phyloP scores from a whole-genome alignment of 2,329 filamentous ascomycete species.

The Bipolaris victoriae region DNA sequence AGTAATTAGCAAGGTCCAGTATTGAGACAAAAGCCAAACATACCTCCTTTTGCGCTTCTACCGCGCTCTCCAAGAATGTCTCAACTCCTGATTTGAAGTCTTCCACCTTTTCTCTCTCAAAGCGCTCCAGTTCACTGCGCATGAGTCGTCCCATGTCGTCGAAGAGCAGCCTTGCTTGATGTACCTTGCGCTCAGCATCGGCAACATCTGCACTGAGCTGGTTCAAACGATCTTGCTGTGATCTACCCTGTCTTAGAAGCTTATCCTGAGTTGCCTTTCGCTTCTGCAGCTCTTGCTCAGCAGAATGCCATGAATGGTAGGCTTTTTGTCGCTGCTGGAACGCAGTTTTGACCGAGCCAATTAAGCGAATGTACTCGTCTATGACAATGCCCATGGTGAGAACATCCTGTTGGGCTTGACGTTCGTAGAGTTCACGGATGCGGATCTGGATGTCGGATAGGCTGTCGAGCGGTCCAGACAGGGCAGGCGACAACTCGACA shows the following conservation, averaged over 20 bases:
- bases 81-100: slow-evolving; percentile 99
- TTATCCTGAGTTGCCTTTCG: slow-evolving; percentile 90
- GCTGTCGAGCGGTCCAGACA: slow-evolving; percentile 88
- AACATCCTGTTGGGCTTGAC: slow-evolving; percentile 95
- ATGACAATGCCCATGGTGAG: slow-evolving; percentile 96
- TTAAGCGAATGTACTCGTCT: slow-evolving; percentile 96
- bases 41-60: slow-evolving; percentile 98
- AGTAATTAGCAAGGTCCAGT: slow-evolving; percentile 17
- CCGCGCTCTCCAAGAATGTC: slow-evolving; percentile 94
- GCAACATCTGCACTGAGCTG: slow-evolving; percentile 91
- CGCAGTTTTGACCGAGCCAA: slow-evolving; percentile 91
- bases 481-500: slow-evolving; percentile 86
- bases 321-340: slow-evolving; percentile 94
- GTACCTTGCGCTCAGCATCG: slow-evolving; percentile 92
- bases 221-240: slow-evolving; percentile 92
- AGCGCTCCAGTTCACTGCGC: slow-evolving; percentile 87
- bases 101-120: slow-evolving; percentile 97
- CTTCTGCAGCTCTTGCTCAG: slow-evolving; percentile 89
- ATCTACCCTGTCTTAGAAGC: slow-evolving; percentile 90
- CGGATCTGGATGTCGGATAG: slow-evolving; percentile 92
- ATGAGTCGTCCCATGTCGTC: slow-evolving; percentile 97
- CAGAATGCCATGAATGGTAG: slow-evolving; percentile 91
- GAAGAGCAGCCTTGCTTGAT: slow-evolving; percentile 87
- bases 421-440: slow-evolving; percentile 92
- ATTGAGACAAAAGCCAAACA: slow-evolving; percentile 37